Evolutionary conservation across 495 filamentous ascomycete genomes (phyloP).

Genomic region (Staphylotrichum tortipilum): DNA sequence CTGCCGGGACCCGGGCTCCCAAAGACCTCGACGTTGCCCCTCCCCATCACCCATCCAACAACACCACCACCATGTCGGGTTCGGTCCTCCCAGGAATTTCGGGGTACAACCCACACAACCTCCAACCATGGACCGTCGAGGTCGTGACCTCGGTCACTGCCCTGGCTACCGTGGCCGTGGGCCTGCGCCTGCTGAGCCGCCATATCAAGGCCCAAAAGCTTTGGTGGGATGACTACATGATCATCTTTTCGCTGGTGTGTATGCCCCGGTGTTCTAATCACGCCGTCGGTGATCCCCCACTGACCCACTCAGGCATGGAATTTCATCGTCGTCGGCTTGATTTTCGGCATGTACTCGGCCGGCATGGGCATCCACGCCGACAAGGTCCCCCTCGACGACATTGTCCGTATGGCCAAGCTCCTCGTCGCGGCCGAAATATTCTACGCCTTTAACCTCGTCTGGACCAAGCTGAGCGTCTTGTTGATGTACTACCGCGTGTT

Average conservation of each 20-base stretch:
- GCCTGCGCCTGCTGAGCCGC: neutral
- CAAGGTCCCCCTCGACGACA: constrained; percentile 1
- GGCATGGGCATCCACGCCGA: constrained; percentile 12
- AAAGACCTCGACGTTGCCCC: no score
- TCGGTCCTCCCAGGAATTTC: neutral
- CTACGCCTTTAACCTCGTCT: constrained; percentile 7
- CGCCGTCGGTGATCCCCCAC: neutral
- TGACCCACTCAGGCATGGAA: constrained; percentile 9
- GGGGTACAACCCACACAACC: constrained; percentile 6
- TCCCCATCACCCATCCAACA: neutral
- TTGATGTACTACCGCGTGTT: constrained; percentile 12
- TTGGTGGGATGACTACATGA: constrained; percentile 11
- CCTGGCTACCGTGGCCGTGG: neutral
- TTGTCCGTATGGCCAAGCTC: constrained; percentile 8
- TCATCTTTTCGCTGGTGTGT: constrained; percentile 7
- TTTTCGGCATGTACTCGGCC: constrained; percentile 7
- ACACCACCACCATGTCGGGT: neutral
- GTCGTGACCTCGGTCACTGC: constrained; percentile 3
- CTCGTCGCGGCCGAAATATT: constrained; percentile 7
- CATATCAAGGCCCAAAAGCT: constrained; percentile 6
- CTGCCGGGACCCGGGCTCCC: no score
- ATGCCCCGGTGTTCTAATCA: no score
- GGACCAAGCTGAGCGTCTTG: constrained; percentile 5
- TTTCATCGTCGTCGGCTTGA: constrained; percentile 6
- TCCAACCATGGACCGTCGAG: constrained; percentile 9